Percentiles rank a stretch among this genome's conserved stretches.
These are phyloP conservation scores for Schwanniomyces occidentalis DNA, from an alignment of 805 yeast genomes.

Conservation along the genomic window DNA sequence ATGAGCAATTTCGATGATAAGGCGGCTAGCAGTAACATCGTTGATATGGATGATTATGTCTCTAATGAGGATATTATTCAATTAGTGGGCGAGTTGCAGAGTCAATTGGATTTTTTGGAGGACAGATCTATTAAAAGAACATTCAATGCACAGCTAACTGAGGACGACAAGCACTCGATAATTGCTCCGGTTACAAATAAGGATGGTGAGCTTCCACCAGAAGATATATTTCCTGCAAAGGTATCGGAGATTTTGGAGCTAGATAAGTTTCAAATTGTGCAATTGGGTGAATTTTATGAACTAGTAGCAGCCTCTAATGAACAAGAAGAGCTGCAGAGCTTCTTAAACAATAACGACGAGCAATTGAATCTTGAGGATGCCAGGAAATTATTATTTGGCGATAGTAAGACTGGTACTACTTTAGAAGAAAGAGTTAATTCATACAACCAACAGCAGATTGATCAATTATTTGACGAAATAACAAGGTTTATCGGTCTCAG, in stretches of 20 bases:
- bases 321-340: slow-evolving; percentile 47
- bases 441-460: slow-evolving; percentile 48
- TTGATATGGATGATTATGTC: slow-evolving; percentile 55
- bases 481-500: slow-evolving; percentile 69
- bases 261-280: slow-evolving; percentile 45
- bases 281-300: slow-evolving; percentile 73
- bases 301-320: slow-evolving; percentile 63
- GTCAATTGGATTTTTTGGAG: slow-evolving; percentile 78
- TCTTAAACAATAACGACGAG: too few species aligned
- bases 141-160: slow-evolving; percentile 55
- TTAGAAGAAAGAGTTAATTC: slow-evolving; percentile 9
- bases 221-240: slow-evolving; percentile 57
- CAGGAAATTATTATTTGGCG: slow-evolving; percentile 8
- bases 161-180: slow-evolving; percentile 31
- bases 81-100: slow-evolving; percentile 85
- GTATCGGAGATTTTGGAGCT: slow-evolving; percentile 52
- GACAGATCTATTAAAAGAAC: slow-evolving; percentile 73
- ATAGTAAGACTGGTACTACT: neutral
- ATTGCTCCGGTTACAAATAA: slow-evolving; percentile 73
- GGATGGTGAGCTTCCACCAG: slow-evolving; percentile 72
- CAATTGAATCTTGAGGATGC: slow-evolving; percentile 8
- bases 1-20: slow-evolving; percentile 26
- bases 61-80: slow-evolving; percentile 85
- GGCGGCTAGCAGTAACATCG: neutral
- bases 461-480: slow-evolving; percentile 59